Evolutionary conservation across 345 rosid genomes (phyloP).

Genomic region (Excoecaria agallocha): DNA sequence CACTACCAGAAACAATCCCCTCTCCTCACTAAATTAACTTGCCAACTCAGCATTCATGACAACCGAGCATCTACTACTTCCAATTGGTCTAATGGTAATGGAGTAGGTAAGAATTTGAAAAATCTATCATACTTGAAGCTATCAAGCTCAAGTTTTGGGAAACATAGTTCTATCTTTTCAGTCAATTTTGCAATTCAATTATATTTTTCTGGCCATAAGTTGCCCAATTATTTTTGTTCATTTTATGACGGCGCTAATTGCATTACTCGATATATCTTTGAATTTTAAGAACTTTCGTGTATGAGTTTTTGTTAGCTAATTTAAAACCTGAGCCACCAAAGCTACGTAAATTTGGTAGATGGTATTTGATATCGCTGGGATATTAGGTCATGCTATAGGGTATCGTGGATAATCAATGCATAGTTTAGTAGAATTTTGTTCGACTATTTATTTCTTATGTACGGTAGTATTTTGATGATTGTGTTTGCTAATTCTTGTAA

Average conservation of each 20-base stretch:
- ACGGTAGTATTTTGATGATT: not conserved
- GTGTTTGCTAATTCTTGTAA: not conserved
- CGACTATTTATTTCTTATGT: not conserved
- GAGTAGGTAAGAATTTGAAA: slow-evolving; percentile 41
- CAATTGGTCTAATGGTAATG: slow-evolving; percentile 52
- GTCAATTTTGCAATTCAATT: not conserved
- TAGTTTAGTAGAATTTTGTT: not conserved
- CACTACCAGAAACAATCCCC: slow-evolving; percentile 81
- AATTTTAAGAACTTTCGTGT: not conserved
- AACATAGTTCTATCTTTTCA: not conserved
- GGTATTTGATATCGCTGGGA: too few relatives aligned
- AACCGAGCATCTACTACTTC: slow-evolving; percentile 87
- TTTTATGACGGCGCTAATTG: too few relatives aligned
- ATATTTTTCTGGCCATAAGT: not conserved
- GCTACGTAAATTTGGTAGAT: not conserved
- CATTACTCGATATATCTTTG: too few relatives aligned
- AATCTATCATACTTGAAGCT: not conserved
- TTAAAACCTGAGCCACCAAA: not conserved
- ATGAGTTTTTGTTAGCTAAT: not conserved
- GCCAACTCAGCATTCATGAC: slow-evolving; percentile 86
- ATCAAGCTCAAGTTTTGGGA: not conserved
- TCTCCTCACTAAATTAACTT: slow-evolving; percentile 71
- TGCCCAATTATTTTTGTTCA: not conserved
- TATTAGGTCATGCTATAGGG: too few relatives aligned
- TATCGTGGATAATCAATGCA: not conserved